Base-by-base conservation (phyloP, 257 asterid genomes). In the Nemophila menziesii region DNA sequence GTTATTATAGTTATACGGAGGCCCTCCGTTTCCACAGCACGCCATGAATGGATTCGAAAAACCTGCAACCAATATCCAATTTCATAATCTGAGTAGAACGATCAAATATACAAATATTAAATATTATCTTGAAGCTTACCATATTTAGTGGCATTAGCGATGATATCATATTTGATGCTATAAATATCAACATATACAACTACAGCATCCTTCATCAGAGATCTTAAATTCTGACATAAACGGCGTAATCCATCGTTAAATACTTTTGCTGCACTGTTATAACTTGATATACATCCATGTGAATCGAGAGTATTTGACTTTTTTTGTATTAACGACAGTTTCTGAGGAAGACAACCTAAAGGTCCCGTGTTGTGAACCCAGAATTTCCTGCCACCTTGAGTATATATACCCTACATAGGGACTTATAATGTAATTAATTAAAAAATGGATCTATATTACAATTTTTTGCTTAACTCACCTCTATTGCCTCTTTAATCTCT, bases 281-380 rank as follows among this genome's bases (percentile, higher is more conserved):
- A 76, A 46, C 72, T 62, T 5, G 79, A 59, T 48, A 89, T 51
- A 59, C 97, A 89, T 41, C 95, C 97, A 46, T 61, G 34, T 14
- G 75, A 66, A 64, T 89, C 95, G 0, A 65, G 62, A 33, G 69
- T 52, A 5, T 44, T 16, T 4, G 92, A 46, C 18, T 5, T 44
- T 46, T 64, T 79, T 29, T 48, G 71, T 26, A n/a, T 49, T n/a
- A 33, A 46, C 54, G 83, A 62, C 22, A 89, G 78, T 47, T 73
- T 73, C 56, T 73, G 69, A 26, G 95, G 97, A 43, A 89, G 76
- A 40, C 97, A 89, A 39, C 97, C 95, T 44, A 89, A 60, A 17
- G 97, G 97, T 19, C 95, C 97, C 2, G 93, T 80, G 50, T 80
- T 84, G 58, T 89, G 97, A 29, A 84, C 68, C 97, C 97, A 89